phyloP scores from a whole-genome alignment of 208 protist genomes.

The Leishmania tarentolae region DNA sequence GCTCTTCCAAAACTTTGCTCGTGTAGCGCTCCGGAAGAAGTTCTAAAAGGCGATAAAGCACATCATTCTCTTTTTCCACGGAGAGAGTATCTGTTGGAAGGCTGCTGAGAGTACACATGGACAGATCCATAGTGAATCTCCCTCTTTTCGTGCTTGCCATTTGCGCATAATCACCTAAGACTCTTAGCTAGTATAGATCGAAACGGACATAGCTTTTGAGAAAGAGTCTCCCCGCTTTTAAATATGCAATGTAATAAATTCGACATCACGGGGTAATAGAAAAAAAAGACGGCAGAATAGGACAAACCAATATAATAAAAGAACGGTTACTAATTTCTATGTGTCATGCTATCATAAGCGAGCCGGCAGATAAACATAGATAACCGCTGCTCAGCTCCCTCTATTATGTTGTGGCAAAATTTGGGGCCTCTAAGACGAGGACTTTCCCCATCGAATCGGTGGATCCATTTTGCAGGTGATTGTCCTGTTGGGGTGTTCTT shows the following conservation, averaged over 20 bases:
- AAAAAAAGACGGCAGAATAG: too few relatives aligned
- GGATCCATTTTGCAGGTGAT: background rate
- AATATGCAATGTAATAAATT: background rate
- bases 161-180: conserved; percentile 2
- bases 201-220: background rate
- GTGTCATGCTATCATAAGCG: background rate
- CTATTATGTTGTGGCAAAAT: background rate
- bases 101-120: conserved; percentile 47
- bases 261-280: background rate
- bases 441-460: background rate
- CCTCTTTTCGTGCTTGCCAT: conserved; percentile 29
- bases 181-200: background rate
- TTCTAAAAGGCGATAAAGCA: conserved; percentile 75
- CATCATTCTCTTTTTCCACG: conserved; percentile 67
- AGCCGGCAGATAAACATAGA: background rate
- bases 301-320: background rate
- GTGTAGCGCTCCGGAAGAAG: conserved; percentile 70
- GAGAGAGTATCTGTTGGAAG: conserved; percentile 68
- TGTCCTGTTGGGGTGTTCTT: background rate
- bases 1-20: conserved; percentile 47
- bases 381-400: background rate
- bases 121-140: conserved; percentile 37
- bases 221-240: background rate
- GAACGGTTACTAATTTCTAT: background rate
- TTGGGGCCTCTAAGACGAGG: background rate